phyloP scores from a whole-genome alignment of 23 red algal species.

The Chondrus crispus region DNA sequence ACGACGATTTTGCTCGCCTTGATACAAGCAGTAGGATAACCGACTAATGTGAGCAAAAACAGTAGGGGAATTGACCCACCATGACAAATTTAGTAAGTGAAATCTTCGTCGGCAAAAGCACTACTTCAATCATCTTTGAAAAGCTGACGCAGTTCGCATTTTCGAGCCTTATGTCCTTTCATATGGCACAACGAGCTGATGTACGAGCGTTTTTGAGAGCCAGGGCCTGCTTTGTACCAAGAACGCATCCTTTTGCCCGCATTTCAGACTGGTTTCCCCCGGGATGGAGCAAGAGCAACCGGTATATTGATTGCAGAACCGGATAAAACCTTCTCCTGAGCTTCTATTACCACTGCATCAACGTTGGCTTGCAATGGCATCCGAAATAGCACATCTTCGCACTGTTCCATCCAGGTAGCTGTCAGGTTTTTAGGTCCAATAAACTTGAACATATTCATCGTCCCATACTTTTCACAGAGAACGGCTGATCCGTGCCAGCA shows the following conservation, averaged over 20 bases:
- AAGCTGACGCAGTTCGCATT: too few species aligned
- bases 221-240: background rate
- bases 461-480: constrained; percentile 19
- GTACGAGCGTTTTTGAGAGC: background rate
- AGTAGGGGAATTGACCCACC: too few species aligned
- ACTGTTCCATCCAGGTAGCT: constrained; percentile 20
- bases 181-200: too few species aligned
- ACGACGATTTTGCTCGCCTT: too few species aligned
- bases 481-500: background rate
- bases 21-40: too few species aligned
- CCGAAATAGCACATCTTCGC: background rate
- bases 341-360: background rate
- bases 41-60: too few species aligned
- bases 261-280: background rate
- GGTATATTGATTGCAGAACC: background rate
- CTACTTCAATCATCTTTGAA: too few species aligned
- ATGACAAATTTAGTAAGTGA: too few species aligned
- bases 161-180: too few species aligned
- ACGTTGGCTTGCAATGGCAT: background rate
- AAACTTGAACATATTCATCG: background rate
- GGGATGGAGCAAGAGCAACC: background rate
- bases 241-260: background rate
- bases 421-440: background rate
- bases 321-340: background rate
- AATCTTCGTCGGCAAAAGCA: too few species aligned